Conservation (phyloP, 192 early-diverging fungal genomes). For the Haplosporangium gracile region DNA sequence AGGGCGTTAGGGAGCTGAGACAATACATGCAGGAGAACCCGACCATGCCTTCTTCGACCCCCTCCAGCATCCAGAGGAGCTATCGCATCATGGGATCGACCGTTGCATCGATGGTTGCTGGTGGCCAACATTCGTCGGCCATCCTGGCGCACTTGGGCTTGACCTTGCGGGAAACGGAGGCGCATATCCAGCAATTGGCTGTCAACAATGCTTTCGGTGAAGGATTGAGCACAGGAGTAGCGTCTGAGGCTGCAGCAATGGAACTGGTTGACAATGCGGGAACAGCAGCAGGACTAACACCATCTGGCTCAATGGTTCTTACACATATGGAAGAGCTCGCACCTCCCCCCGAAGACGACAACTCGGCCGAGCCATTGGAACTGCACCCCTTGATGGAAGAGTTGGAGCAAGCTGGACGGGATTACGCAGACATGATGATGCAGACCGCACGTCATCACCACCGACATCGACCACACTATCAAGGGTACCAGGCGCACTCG, state of each 20-base stretch:
- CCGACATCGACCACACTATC: conserved; percentile 6
- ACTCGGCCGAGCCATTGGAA: background rate
- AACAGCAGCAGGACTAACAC: background rate
- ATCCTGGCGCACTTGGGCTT: conserved; percentile 40
- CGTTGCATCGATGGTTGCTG: conserved; percentile 43
- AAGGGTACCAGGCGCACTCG: conserved; percentile 10
- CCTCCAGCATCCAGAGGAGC: conserved; percentile 27
- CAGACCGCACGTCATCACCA: conserved; percentile 15
- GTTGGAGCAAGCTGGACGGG: conserved; percentile 14
- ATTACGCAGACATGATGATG: conserved; percentile 35
- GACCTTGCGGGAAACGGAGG: conserved; percentile 23
- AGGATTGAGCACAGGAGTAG: background rate
- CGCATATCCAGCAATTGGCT: conserved; percentile 14
- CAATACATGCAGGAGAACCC: conserved; percentile 57
- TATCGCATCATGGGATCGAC: conserved; percentile 48
- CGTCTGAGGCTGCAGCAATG: background rate
- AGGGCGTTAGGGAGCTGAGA: conserved; percentile 66
- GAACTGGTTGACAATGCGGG: background rate
- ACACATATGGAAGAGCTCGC: background rate
- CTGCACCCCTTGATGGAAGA: conserved; percentile 27
- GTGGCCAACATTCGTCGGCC: conserved; percentile 37
- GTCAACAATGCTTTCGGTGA: background rate
- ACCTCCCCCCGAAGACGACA: background rate
- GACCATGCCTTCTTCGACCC: conserved; percentile 8
- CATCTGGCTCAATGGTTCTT: background rate